Base-by-base conservation (phyloP, 352 stramenopile genomes). In the Peronospora destructor region DNA sequence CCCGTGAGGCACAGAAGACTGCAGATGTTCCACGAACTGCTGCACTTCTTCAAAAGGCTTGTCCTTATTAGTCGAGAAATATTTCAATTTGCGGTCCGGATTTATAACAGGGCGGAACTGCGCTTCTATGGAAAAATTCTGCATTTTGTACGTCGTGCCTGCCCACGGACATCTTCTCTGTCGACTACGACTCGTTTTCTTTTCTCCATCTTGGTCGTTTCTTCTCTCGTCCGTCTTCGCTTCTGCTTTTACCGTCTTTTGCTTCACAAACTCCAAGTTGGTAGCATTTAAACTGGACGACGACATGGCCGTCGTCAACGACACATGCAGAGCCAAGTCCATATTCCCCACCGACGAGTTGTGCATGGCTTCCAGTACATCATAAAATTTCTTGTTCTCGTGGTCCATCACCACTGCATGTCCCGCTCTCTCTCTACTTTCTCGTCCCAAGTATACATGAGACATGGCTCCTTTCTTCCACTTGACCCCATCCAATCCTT, bases 381-480 rank as follows among this genome's bases (percentile, higher is more conserved):
- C 81, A 59, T 86, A 86, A 40, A 71, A 84, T 7, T 45, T 55
- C 25, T 76, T 63, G 5, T 53, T 66, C 13, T 83, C 70, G 40
- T 85, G 76, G 47, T 91, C 75, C 9, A 89, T 45, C 2, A 88
- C 63, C 14, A 85, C 65, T 0, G 71, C 76, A 36, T 82, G 73
- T 9, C 74, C 68, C 1, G 50, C 61, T 38, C 48, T 47, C 19
- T 61, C 40, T 17, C 40, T 41, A 14, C 55, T 45, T 8, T 53
- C 53, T 1, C 69, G 50, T 2, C 75, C 76, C 23, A 82, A 61
- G 49, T 78, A 87, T n/a, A 87, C 56, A 48, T 91, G 73, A 42
- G 75, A 85, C 66, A 89, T 76, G 14, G 57, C 62, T 23, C 77
- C 76, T 49, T 76, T 76, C 50, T 85, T 88, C 71, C 80, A 85